phyloP scores from a whole-genome alignment of 1,284 basidiomycete genomes.

The Schizophyllum amplum region DNA sequence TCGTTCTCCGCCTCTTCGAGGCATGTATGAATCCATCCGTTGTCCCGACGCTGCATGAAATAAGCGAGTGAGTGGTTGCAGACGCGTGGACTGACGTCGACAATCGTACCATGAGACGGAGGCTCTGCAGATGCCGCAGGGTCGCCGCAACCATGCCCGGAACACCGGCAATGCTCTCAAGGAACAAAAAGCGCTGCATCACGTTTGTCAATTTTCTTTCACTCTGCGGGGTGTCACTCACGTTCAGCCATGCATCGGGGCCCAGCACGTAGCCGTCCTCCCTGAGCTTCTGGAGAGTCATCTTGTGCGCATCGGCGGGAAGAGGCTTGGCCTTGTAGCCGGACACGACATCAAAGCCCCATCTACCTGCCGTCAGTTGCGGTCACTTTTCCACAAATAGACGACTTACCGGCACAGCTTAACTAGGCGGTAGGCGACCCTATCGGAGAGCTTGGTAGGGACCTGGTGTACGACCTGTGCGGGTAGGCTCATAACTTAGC shows the following conservation, averaged over 20 bases:
- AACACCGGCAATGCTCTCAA: constrained; percentile 89
- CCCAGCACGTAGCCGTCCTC: constrained; percentile 67
- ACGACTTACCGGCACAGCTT: constrained; percentile 38
- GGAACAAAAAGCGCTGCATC: constrained; percentile 70
- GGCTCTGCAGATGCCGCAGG: constrained; percentile 73
- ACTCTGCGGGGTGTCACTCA: constrained; percentile 25
- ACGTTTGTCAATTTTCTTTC: constrained; percentile 4
- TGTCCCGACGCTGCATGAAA: constrained; percentile 64
- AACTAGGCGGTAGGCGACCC: constrained; percentile 61
- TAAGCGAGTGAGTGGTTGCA: constrained; percentile 3
- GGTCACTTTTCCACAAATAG: background rate
- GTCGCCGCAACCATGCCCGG: constrained; percentile 93
- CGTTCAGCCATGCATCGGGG: constrained; percentile 71
- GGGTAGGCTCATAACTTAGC: background rate
- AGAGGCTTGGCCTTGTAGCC: constrained; percentile 73
- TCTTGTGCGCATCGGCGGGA: constrained; percentile 43
- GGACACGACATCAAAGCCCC: constrained; percentile 68
- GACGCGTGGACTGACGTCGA: constrained; percentile 2
- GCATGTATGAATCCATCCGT: constrained; percentile 79
- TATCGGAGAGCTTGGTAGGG: constrained; percentile 64
- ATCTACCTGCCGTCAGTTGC: constrained; percentile 26
- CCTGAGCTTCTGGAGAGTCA: constrained; percentile 65
- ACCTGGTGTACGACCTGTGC: constrained; percentile 67
- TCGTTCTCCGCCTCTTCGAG: constrained; percentile 95
- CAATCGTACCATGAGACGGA: constrained; percentile 66